Base-by-base conservation (phyloP, 2,329 filamentous ascomycete species). In the Neocatenulostroma microsporum region DNA sequence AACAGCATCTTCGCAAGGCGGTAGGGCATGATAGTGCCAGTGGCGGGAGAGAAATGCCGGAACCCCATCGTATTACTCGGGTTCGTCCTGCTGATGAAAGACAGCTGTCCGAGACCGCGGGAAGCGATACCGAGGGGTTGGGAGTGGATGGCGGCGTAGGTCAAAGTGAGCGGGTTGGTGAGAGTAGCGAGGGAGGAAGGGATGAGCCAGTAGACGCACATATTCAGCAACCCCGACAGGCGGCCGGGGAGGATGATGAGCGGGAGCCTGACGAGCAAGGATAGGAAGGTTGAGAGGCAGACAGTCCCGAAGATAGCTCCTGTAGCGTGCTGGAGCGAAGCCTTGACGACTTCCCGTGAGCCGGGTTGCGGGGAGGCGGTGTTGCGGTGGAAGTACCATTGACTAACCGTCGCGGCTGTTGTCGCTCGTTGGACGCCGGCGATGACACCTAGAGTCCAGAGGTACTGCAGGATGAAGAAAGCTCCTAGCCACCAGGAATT, bases 331-430 rank as follows among this genome's bases (percentile, higher is more conserved):
- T 72, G 70, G 29, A 94, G 68, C 11, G 88, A 89, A 5, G 88
- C 89, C 43, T 76, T 70, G 18, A 96, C 86, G 31, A 96, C 82
- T 37, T 88, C 81, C 39, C 74, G 72, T 1, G 86, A 88, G 1
- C 84, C 79, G 2, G 87, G 80, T 7, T 81, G 71, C 4, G 89
- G 86, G 9, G 80, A 74, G 4, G 80, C 78, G 51, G 93, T 83
- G n/a, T n/a, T n/a, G 45, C 91, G 85, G 62, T 96, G 89, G 62
- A 96, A 98, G 63, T 98, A 98, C 91, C 91, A 98, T 62, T 98
- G 91, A 26, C 86, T 94, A 17, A 96, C 89, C 1, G 89, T 94
- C 9, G 91, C 91, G 17, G 87, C 89, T 11, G 89, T 94, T 12
- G 88, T 91, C 15, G 85, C 81, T 40, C 91, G 80, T 60, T 98